Base-by-base conservation (phyloP, 2,329 filamentous ascomycete species). In the Colletotrichum lentis region DNA sequence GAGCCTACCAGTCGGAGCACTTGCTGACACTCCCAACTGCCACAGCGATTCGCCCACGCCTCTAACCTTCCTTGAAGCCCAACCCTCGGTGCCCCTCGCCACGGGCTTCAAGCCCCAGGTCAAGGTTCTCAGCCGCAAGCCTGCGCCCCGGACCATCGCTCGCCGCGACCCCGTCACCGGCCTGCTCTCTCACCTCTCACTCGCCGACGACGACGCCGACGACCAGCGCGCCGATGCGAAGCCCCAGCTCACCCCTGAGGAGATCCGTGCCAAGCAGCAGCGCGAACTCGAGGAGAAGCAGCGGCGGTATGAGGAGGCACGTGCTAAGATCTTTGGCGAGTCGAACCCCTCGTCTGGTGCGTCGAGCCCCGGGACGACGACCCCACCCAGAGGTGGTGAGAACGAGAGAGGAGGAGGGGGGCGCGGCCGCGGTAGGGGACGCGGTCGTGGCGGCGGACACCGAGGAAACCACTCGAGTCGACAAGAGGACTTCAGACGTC, bases 251-350 rank as follows among this genome's bases (percentile, higher is more conserved):
- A 91, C 88, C 0, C 86, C 90, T 3, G 92, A 95, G 73, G 91
- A 97, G 80, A 86, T 94, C 41, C 89, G 91, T 70, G 87, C 89
- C 27, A 91, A 91, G 75, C 92, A 94, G 61, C 88, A 93, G 76
- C 85, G 87, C 56, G 93, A 97, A 73, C 87, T 89, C 11, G 94
- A 96, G 75, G 94, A 97, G 80, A 97, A 96, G 81, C 92, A 97
- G 81, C 89, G 89, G 64, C 91, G 91, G 69, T 97, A 97, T 77
- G 92, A 96, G 69, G 94, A 97, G 80, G 92, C 90, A 6, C 86
- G 95, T 37, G 93, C 95, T 73, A 91, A 94, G 76, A 90, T 97
- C 63, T 95, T 97, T 78, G 94, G 94, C 22, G 88, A 87, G 41
- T 80, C 82, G 11, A 81, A 78, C 41, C 78, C 82, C 11, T 82